phyloP scores from a whole-genome alignment of 75 land plant genomes.

The Cunninghamia lanceolata region DNA sequence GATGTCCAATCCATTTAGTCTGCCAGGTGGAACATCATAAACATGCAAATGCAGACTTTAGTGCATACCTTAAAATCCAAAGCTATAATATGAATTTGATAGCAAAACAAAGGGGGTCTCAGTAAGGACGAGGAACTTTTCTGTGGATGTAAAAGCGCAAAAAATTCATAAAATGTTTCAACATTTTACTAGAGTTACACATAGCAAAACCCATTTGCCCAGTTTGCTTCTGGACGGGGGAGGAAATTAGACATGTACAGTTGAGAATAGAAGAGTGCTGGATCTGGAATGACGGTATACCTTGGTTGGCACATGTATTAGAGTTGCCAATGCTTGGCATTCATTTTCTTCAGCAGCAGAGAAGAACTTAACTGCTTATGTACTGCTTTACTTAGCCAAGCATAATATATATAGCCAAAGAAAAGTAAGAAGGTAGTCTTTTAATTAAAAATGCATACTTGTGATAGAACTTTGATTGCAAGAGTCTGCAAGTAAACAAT shows the following conservation, averaged over 20 bases:
- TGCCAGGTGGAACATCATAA: not conserved
- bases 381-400: not conserved
- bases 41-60: not conserved
- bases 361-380: not conserved
- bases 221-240: not conserved
- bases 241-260: not conserved
- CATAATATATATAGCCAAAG: too few relatives aligned
- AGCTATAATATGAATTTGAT: not conserved
- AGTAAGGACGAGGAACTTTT: not conserved
- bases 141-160: not conserved
- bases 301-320: too few relatives aligned
- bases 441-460: too few relatives aligned
- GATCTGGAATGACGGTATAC: not conserved
- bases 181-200: not conserved
- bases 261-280: not conserved
- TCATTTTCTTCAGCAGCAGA: not conserved
- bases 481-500: too few relatives aligned
- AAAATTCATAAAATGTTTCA: not conserved
- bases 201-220: not conserved
- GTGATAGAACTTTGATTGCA: too few relatives aligned
- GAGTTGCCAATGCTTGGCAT: too few relatives aligned
- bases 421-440: too few relatives aligned
- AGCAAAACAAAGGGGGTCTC: not conserved
- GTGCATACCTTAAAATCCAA: not conserved
- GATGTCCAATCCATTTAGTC: not conserved